Base-by-base conservation (phyloP, 495 filamentous ascomycete species). In the Penicillium angulare region DNA sequence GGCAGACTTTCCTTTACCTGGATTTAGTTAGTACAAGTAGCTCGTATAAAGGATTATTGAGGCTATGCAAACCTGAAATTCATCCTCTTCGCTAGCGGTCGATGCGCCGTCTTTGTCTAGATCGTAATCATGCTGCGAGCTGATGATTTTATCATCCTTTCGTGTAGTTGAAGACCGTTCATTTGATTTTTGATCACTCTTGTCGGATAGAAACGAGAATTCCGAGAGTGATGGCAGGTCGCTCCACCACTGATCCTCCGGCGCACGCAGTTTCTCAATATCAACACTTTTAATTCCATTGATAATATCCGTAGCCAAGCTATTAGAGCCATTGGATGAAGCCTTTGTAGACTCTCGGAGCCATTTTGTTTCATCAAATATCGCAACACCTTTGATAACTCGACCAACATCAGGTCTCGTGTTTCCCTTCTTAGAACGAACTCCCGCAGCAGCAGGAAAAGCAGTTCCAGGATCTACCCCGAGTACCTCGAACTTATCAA, bases 401-500 rank as follows among this genome's bases (percentile, higher is more conserved):
- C 66, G 77, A 1, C 64, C 72, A 41, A 69, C 56, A 10, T 70
- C 66, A 4, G 65, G 50, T 41, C 69, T 56, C 10, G 66, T 61
- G 26, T 53, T 64, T 9, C 52, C 67, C 43, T 72, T 75, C 13
- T 62, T 65, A 23, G 58, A 50, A 6, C 68, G 76, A 17, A 69
- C 43, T 8, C 80, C 76, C 3, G 79, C 74, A 16, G 82, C 78
- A 13, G 82, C 78, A 13, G 85, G 86, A 68, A 95, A 89, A 2
- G 91, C 75, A 18, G 80, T 74, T 12, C 82, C 81, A 5, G 92
- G 66, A 23, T 90, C 87, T 2, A 80, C 75, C 1, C 84, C 81
- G 38, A 82, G 79, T 0, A 80, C 71, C 49, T 89, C 86, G n/a
- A 93, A 72, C 57, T 88, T 90, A 63, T 95, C 89, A 7, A 89